Conservation (phyloP, 768 basidiomycete genomes). For the Austroboletus festivus region DNA sequence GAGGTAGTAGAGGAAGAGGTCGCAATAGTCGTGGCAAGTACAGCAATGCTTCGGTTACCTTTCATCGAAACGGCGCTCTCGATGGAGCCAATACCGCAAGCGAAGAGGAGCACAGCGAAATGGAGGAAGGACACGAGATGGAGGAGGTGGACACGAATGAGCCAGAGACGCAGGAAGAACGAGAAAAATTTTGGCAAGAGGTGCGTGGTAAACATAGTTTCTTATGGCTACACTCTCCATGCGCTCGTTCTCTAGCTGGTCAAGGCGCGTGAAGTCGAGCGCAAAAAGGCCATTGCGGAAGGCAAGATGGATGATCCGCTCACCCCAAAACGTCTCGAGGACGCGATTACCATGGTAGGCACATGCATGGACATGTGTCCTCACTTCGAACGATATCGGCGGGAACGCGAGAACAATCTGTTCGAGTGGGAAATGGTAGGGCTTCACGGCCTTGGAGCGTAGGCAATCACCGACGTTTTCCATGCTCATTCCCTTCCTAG, state of each 20-base stretch:
- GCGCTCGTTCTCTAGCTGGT: constrained; percentile 47
- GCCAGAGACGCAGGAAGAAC: constrained; percentile 58
- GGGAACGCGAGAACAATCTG: constrained; percentile 86
- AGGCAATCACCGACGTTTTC: constrained; percentile 3
- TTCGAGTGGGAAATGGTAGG: constrained; percentile 83
- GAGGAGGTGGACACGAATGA: constrained; percentile 44
- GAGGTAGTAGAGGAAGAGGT: constrained; percentile 48
- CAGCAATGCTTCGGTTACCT: constrained; percentile 39
- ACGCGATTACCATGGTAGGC: constrained; percentile 90
- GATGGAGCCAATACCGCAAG: constrained; percentile 33
- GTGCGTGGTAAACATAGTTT: constrained; percentile 38
- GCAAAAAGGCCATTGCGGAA: constrained; percentile 70
- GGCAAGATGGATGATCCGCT: constrained; percentile 88
- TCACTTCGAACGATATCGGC: constrained; percentile 85
- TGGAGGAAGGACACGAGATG: constrained; percentile 31
- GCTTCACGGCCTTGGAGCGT: not conserved
- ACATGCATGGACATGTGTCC: constrained; percentile 96
- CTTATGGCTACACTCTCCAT: constrained; percentile 21
- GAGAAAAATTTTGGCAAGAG: constrained; percentile 70
- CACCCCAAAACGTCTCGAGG: constrained; percentile 74
- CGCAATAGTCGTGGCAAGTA: constrained; percentile 37
- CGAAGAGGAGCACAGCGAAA: constrained; percentile 35
- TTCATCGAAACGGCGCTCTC: constrained; percentile 26
- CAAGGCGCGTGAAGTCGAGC: constrained; percentile 68
- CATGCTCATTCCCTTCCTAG: constrained; percentile 44